Base-by-base conservation (phyloP, 805 yeast species). In the Zygotorulaspora florentina region DNA sequence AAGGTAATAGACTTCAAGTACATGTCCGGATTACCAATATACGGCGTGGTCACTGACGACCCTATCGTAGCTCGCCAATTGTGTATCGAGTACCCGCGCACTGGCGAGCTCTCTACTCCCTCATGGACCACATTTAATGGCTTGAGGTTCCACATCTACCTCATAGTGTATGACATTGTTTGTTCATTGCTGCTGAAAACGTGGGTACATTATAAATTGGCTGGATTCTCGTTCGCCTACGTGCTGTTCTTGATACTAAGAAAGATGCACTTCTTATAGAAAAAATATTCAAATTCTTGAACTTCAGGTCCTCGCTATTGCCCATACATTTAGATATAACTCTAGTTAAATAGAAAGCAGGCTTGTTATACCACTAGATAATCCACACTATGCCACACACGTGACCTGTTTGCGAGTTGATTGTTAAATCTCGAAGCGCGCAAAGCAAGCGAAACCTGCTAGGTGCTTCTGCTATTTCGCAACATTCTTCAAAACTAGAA, bases 1-100 rank as follows among this genome's bases (percentile, higher is more conserved):
- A 46, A 64, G 47, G 50, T 62, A 40, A 40, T 54, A 17, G 62
- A 63, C 53, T 45, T 65, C 60, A 39, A 62, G 43, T 54, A 54
- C 50, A 37, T 56, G 38, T 39, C 57, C 16, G 62, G 62, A 20
- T 42, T 63, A 28, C 65, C 67, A 27, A 59, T 64, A 15, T 43
- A 50, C 29, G 68, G 67, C 31, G 51, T 57, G n/a, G 57, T 64
- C 8, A 61, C 66, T 1, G 68, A 64, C 47, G 55, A 59, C 40
- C 67, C 67, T 16, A 34, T 48, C 2, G 43, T 45, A 20, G 53
- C 65, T 8, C 52, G 56, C 17, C 40, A 48, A 20, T 35, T 57
- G 17, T 39, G 51, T 16, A 35, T 37, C 5, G 45, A 47, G 13
- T 45, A 44, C 34, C 45, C 43, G 2, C 36, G 35, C 15, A 35